These are phyloP conservation scores for Fonsecaea pugnacius DNA, from an alignment of 2,329 filamentous ascomycete species.

Conservation along the genomic window DNA sequence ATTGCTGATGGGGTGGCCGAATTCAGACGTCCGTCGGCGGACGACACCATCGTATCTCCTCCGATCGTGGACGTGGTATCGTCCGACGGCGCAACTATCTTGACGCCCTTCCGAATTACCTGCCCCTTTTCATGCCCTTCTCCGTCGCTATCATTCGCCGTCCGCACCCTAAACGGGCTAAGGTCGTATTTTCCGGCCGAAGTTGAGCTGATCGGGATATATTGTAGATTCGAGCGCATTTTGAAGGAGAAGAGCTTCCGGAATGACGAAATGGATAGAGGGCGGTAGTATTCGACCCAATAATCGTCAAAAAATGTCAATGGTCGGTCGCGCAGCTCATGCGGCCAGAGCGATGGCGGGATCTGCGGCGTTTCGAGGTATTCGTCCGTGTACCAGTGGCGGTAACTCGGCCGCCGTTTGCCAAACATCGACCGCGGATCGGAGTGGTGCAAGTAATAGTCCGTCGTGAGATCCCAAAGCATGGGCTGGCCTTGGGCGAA, in stretches of 20 bases:
- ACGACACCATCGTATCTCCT: conserved; percentile 37
- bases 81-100: conserved; percentile 66
- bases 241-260: conserved; percentile 90
- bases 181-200: conserved; percentile 78
- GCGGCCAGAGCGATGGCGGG: conserved; percentile 52
- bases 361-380: conserved; percentile 68
- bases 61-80: conserved; percentile 40
- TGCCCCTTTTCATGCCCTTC: conserved; percentile 64
- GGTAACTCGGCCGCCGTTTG: conserved; percentile 71
- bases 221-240: conserved; percentile 86
- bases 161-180: conserved; percentile 84
- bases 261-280: conserved; percentile 83
- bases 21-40: conserved; percentile 27
- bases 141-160: conserved; percentile 58
- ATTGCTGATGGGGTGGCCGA: conserved; percentile 40
- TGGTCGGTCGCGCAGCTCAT: conserved; percentile 48
- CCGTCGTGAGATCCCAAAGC: conserved; percentile 93
- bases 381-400: conserved; percentile 81
- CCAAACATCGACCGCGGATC: conserved; percentile 75
- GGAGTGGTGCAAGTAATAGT: conserved; percentile 94
- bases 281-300: conserved; percentile 96
- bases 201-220: conserved; percentile 74
- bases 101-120: conserved; percentile 65
- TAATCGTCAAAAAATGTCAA: conserved; percentile 82
- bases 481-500: conserved; percentile 86